Evolutionary conservation across 768 basidiomycete genomes (phyloP).

Genomic region (Phlebiopsis flavidoalba): DNA sequence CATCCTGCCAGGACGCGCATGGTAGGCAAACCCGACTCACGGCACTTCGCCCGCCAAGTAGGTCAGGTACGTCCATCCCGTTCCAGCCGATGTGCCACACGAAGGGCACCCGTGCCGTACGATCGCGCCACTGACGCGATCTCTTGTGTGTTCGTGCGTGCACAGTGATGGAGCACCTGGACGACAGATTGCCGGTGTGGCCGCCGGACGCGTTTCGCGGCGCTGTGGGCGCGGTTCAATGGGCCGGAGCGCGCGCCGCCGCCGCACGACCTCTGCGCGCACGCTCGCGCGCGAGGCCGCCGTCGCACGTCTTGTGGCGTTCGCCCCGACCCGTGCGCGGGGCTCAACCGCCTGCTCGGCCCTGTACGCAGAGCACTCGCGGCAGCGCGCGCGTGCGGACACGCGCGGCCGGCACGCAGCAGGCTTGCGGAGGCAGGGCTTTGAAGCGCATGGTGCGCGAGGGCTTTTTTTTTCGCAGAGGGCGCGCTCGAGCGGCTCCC

Average conservation of each 20-base stretch:
- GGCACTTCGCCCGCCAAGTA: conserved; percentile 46
- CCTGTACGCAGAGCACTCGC: conserved; percentile 56
- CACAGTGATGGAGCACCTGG: conserved; percentile 36
- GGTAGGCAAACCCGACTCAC: too few relatives aligned
- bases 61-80: conserved; percentile 35
- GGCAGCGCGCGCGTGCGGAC: conserved; percentile 46
- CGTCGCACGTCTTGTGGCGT: conserved; percentile 64
- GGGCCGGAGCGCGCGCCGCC: conserved; percentile 68
- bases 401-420: conserved; percentile 58
- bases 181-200: conserved; percentile 70
- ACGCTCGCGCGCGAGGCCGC: conserved; percentile 41
- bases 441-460: conserved; percentile 50
- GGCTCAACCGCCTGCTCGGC: conserved; percentile 48
- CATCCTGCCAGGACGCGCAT: conserved; percentile 60
- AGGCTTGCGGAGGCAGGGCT: conserved; percentile 65
- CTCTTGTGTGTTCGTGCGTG: not conserved
- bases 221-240: conserved; percentile 50
- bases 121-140: not conserved
- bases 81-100: too few relatives aligned
- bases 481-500: conserved; percentile 54
- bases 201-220: conserved; percentile 73
- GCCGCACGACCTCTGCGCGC: conserved; percentile 29
- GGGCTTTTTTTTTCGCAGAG: too few relatives aligned
- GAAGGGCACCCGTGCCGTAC: not conserved
- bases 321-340: conserved; percentile 51